Conservation (phyloP, 2,329 filamentous ascomycete species). For the Ilyonectria sp. region DNA sequence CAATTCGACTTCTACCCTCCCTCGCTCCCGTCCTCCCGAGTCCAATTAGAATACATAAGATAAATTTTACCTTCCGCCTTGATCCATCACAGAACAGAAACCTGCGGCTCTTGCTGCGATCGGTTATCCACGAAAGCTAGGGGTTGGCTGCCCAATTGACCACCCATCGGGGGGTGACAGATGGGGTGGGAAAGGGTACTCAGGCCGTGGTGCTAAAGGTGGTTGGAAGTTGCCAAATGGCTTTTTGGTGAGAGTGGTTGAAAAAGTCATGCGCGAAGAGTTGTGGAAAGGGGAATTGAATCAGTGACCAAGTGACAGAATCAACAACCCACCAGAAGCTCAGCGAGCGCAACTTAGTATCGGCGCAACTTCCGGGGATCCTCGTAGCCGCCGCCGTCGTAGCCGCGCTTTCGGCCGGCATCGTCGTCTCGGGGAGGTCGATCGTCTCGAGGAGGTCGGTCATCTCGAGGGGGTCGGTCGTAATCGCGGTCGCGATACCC, state of each 20-base stretch:
- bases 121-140: constrained; percentile 18
- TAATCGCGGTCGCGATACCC: constrained; percentile 68
- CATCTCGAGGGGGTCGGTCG: constrained; percentile 60
- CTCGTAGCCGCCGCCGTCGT: constrained; percentile 86
- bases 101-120: constrained; percentile 13
- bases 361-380: constrained; percentile 79
- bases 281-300: constrained; percentile 39
- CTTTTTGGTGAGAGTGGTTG: constrained; percentile 28
- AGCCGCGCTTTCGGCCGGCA: constrained; percentile 74
- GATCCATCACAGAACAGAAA: constrained; percentile 28
- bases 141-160: constrained; percentile 16
- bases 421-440: constrained; percentile 64
- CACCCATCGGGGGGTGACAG: constrained; percentile 12
- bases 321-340: constrained; percentile 46
- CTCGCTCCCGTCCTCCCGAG: constrained; percentile 35
- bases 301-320: constrained; percentile 39
- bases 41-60: constrained; percentile 50
- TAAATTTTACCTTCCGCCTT: constrained; percentile 44
- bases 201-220: constrained; percentile 10
- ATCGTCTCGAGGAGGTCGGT: background rate
- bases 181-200: constrained; percentile 5
- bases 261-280: constrained; percentile 37
- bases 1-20: constrained; percentile 32
- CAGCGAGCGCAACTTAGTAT: constrained; percentile 60
- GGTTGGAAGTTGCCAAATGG: background rate